phyloP scores from a whole-genome alignment of 257 asterid genomes.

The Solanum chiquidenum region DNA sequence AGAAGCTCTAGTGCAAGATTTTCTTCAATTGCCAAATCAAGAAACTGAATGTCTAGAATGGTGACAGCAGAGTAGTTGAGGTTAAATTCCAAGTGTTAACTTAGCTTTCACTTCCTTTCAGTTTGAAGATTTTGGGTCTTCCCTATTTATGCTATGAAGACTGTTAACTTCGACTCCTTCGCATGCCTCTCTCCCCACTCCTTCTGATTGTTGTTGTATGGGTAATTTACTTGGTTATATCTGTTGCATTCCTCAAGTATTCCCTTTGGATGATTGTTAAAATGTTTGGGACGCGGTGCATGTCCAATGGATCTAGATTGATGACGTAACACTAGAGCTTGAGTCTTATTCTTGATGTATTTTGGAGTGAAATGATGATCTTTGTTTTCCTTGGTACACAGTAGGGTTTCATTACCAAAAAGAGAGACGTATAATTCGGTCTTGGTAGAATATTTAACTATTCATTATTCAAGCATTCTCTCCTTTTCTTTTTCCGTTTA shows the following conservation, averaged over 20 bases:
- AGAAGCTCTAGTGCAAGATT: not conserved
- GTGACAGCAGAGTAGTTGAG: not conserved
- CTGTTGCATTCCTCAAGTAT: not conserved
- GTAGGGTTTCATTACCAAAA: not conserved
- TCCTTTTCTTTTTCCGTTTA: not conserved
- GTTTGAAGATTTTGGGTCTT: conserved; percentile 25
- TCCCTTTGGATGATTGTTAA: conserved; percentile 36
- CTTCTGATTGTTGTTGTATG: not conserved
- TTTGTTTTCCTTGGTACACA: not conserved
- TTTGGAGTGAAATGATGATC: not conserved
- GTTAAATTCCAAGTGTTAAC: not conserved
- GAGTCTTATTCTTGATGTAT: conserved; percentile 3
- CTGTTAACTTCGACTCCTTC: not conserved
- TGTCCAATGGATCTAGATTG: conserved; percentile 30
- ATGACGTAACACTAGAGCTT: conserved; percentile 2
- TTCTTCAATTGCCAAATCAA: not conserved
- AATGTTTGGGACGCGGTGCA: conserved; percentile 32
- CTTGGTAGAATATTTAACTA: not conserved
- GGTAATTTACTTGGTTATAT: not conserved
- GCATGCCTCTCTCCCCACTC: not conserved
- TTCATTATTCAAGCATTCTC: not conserved
- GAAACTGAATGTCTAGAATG: not conserved
- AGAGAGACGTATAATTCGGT: not conserved
- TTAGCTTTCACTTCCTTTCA: conserved; percentile 21
- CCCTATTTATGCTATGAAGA: not conserved